Conservation (phyloP, 2,329 filamentous ascomycete species). For the Ophiobolus disseminans region DNA sequence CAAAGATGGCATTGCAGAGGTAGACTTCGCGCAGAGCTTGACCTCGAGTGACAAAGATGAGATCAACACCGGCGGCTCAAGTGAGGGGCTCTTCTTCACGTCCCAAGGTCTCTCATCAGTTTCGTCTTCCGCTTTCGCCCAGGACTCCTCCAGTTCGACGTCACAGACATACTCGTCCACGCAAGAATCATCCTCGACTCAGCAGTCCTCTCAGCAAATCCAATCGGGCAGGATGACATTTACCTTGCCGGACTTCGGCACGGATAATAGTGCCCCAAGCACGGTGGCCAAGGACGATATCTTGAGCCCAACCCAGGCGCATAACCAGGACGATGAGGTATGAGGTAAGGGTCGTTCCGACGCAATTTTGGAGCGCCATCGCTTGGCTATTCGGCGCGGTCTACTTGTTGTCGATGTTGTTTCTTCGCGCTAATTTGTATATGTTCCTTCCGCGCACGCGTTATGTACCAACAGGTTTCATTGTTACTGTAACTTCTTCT, state of each 20-base stretch:
- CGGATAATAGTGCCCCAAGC: slow-evolving; percentile 1
- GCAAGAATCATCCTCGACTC: slow-evolving; percentile 3
- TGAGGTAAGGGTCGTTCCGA: too few relatives aligned
- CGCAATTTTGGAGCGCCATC: too few relatives aligned
- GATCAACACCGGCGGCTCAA: neutral
- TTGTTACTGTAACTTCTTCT: neutral
- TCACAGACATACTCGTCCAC: slow-evolving; percentile 4
- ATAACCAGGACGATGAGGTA: too few relatives aligned
- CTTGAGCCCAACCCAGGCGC: slow-evolving; percentile 18
- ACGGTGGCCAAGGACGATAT: slow-evolving; percentile 6
- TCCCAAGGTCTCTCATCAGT: neutral
- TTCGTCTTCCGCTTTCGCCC: neutral
- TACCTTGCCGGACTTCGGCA: slow-evolving; percentile 27
- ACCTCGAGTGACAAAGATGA: neutral
- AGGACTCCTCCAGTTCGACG: neutral
- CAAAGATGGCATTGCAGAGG: neutral
- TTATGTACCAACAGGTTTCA: slow-evolving; percentile 2
- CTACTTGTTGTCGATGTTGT: too few relatives aligned
- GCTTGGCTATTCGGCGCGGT: too few relatives aligned
- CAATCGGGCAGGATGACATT: slow-evolving; percentile 25
- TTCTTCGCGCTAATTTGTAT: neutral
- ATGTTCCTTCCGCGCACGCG: neutral
- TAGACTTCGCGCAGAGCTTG: slow-evolving; percentile 4
- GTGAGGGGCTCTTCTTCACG: neutral
- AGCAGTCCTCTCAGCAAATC: slow-evolving; percentile 9